Percentiles rank a stretch among this genome's conserved stretches.
Evolutionary conservation across 1,284 basidiomycete genomes (phyloP).

Genomic region (Inonotus hispidus): DNA sequence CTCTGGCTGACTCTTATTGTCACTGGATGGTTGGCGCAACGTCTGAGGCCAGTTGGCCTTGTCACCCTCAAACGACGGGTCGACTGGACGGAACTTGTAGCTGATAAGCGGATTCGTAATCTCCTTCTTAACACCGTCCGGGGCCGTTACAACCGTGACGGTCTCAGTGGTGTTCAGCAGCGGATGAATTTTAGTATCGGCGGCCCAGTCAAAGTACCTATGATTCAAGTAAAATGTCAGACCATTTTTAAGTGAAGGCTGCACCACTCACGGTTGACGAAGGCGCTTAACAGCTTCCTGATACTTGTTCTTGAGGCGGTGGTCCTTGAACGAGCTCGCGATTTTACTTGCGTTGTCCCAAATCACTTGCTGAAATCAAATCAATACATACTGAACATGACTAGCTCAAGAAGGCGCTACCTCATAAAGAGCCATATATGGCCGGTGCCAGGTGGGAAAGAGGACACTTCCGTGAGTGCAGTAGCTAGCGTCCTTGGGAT

Average conservation of each 20-base stretch:
- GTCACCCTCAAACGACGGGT: too few species aligned
- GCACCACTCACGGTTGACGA: too few species aligned
- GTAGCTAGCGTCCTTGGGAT: too few species aligned
- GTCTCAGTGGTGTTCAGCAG: slow-evolving; percentile 27
- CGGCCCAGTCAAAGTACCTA: slow-evolving; percentile 40
- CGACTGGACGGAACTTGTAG: too few species aligned
- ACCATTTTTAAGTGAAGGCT: not conserved
- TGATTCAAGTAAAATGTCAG: not conserved
- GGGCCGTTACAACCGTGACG: too few species aligned
- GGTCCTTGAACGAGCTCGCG: slow-evolving; percentile 19
- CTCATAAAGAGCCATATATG: slow-evolving; percentile 45
- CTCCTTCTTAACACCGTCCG: too few species aligned
- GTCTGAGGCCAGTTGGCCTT: too few species aligned
- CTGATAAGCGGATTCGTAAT: too few species aligned
- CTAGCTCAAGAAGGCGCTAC: slow-evolving; percentile 24
- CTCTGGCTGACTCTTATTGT: too few species aligned
- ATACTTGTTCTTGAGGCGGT: slow-evolving; percentile 26
- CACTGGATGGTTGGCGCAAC: too few species aligned
- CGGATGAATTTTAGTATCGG: slow-evolving; percentile 34
- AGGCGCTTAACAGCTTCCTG: slow-evolving; percentile 32
- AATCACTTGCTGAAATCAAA: too few species aligned
- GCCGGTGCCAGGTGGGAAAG: slow-evolving; percentile 51
- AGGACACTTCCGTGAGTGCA: slow-evolving; percentile 42
- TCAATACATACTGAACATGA: slow-evolving; percentile 37
- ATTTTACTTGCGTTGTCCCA: slow-evolving; percentile 35